Evolutionary conservation across 768 basidiomycete genomes (phyloP), one percentile per base, ranked within the genome.

Genomic region (Collybia sp.): DNA sequence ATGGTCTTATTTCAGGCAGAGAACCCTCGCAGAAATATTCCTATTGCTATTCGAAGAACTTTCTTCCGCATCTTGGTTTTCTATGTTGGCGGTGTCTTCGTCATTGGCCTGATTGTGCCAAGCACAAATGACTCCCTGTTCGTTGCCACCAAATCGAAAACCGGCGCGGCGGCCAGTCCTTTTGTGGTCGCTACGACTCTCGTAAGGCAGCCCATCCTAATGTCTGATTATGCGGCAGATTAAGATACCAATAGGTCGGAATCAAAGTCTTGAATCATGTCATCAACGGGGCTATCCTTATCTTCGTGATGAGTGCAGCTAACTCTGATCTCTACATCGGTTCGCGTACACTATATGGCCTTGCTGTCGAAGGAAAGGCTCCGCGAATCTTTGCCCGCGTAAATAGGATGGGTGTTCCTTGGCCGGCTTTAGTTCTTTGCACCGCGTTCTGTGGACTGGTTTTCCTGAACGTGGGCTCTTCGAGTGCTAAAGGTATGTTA

Each of bases 171-270:
- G 1, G 65, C 78, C 34, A 85, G 83, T 25, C 87, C 87, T 0
- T 89, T 87, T 62, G 85, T 89, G 33, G 76, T 88, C 47, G 86
- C 84, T 18, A 79, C 87, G 54, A 69, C 63, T 34, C 65, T 71
- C 16, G 77, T 79, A 5, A 80, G 25, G 25, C 25, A 8, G 25
- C 25, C 25, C 8, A 25, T 25, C 25, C 25, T 25, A 8, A 25
- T 25, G 8, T 25, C 8, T 25, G 25, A 25, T 4, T 25, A 25
- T 25, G 25, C 25, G 25, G 4, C 8, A 25, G 8, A 25, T 25
- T 25, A 25, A 25, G 8, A 25, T 8, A 25, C 25, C 25, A 25
- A 25, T 8, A 25, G 25, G 25, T 25, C 8, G 25, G 25, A 8
- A 25, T 25, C 25, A 25, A 25, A 25, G 25, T 25, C 25, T 25